These are phyloP conservation scores for Schizopora paradoxa DNA, from an alignment of 1,284 basidiomycete species.

Conservation along the genomic window DNA sequence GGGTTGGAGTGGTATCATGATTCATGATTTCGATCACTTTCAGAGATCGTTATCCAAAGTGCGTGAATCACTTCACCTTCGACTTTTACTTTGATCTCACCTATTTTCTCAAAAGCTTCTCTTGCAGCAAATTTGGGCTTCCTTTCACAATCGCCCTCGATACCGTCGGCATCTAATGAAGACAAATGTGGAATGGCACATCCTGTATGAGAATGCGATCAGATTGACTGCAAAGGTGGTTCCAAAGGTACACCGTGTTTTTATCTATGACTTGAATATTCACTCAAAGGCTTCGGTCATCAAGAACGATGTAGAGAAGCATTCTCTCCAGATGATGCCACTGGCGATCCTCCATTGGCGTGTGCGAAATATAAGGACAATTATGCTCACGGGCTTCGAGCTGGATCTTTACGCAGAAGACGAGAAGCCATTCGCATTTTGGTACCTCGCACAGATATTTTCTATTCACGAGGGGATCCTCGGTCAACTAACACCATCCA, in stretches of 20 bases:
- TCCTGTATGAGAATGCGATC: constrained; percentile 43
- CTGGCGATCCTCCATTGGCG: constrained; percentile 51
- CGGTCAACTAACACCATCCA: constrained; percentile 39
- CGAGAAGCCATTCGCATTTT: constrained; percentile 70
- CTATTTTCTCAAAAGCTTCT: constrained; percentile 43
- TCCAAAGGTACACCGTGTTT: constrained; percentile 23
- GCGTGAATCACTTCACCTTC: constrained; percentile 13
- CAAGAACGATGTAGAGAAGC: constrained; percentile 22
- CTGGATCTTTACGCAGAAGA: constrained; percentile 64
- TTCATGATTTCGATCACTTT: constrained; percentile 37
- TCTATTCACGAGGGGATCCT: constrained; percentile 50
- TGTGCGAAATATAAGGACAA: constrained; percentile 55
- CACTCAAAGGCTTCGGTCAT: constrained; percentile 1
- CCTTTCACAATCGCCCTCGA: constrained; percentile 65
- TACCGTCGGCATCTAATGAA: constrained; percentile 61
- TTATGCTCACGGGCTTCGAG: constrained; percentile 72
- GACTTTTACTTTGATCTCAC: not conserved
- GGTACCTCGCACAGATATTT: constrained; percentile 56
- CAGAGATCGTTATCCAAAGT: constrained; percentile 55
- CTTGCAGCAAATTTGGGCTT: constrained; percentile 48
- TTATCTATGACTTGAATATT: constrained; percentile 18
- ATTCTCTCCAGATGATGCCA: constrained; percentile 38
- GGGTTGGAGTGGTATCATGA: constrained; percentile 33
- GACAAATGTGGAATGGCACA: constrained; percentile 57
- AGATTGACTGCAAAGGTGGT: constrained; percentile 33